A percentile compares a stretch with the other conserved stretches of the same genome.
Conservation (phyloP, 1,284 basidiomycete genomes). For the Phellinidium pouzarii region DNA sequence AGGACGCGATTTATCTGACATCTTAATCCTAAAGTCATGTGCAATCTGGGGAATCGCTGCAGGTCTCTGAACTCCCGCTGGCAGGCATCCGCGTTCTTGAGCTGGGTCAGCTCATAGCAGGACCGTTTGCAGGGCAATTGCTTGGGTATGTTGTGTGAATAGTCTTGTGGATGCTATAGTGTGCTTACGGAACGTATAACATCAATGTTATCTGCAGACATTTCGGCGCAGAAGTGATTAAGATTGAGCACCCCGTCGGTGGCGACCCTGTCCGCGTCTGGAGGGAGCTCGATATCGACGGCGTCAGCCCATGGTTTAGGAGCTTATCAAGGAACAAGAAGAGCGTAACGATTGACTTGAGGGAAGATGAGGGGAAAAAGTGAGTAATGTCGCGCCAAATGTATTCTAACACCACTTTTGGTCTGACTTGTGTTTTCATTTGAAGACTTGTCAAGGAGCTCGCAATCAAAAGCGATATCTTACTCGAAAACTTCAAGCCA, state of each 20-base stretch:
- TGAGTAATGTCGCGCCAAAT: conserved; percentile 25
- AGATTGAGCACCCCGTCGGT: conserved; percentile 52
- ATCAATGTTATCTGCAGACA: conserved; percentile 32
- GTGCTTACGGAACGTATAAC: no score
- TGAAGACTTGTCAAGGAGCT: conserved; percentile 53
- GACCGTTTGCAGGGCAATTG: conserved; percentile 65
- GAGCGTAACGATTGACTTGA: conserved; percentile 59
- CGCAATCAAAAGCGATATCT: conserved; percentile 54
- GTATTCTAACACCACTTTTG: not conserved
- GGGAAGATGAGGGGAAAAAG: conserved; percentile 55
- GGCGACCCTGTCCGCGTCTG: conserved; percentile 67
- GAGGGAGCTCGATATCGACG: conserved; percentile 63
- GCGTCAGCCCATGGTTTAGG: conserved; percentile 66
- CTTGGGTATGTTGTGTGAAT: no score
- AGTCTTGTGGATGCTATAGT: no score
- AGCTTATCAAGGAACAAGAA: conserved; percentile 67
- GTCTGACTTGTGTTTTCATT: not conserved
- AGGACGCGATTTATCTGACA: not conserved
- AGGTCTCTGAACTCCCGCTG: conserved; percentile 35
- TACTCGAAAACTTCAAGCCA: conserved; percentile 68
- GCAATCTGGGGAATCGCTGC: not conserved
- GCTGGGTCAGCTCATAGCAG: conserved; percentile 63
- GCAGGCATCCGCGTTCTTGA: conserved; percentile 60
- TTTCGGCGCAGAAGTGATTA: conserved; percentile 66
- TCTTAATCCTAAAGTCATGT: not conserved